phyloP scores from a whole-genome alignment of 2,329 filamentous ascomycete species.

The Boeremia lycopersici region DNA sequence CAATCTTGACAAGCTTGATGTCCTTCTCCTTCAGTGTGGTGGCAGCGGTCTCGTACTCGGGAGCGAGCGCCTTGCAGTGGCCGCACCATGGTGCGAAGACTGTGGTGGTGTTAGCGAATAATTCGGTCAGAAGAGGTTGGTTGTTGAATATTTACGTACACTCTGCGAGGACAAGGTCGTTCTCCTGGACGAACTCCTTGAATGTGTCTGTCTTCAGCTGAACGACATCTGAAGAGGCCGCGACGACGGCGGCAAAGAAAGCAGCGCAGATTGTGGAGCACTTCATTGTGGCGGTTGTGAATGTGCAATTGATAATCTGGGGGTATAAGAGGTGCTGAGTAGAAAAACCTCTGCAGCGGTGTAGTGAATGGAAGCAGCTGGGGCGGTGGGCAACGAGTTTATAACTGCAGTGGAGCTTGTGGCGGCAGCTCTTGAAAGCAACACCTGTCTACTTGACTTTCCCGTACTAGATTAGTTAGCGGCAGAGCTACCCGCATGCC shows the following conservation, averaged over 20 bases:
- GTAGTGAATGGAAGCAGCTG: conserved; percentile 19
- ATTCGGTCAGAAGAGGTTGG: background rate
- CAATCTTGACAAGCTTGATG: conserved; percentile 83
- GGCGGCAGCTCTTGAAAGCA: conserved; percentile 29
- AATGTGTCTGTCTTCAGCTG: conserved; percentile 88
- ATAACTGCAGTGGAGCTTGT: conserved; percentile 29
- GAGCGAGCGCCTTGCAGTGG: conserved; percentile 97
- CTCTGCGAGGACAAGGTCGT: conserved; percentile 91
- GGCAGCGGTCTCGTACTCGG: conserved; percentile 87
- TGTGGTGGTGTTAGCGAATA: conserved; percentile 51
- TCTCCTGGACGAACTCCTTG: conserved; percentile 79
- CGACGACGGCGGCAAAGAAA: conserved; percentile 63
- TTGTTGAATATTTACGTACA: conserved; percentile 63
- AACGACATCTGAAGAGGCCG: conserved; percentile 75
- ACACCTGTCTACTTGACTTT: conserved; percentile 25
- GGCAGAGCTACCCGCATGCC: conserved; percentile 16
- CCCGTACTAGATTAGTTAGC: conserved; percentile 15
- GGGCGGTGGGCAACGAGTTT: conserved; percentile 25
- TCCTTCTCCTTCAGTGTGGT: conserved; percentile 86
- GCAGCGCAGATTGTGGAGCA: conserved; percentile 48
- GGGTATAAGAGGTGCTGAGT: conserved; percentile 13
- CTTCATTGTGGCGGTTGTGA: conserved; percentile 37
- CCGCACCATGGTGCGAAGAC: conserved; percentile 97
- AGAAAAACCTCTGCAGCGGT: conserved; percentile 29
- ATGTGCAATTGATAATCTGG: conserved; percentile 16